Percentiles rank a stretch among this genome's conserved stretches.
Evolutionary conservation across 805 yeast species (phyloP).

Genomic region (Lipomyces sp.): DNA sequence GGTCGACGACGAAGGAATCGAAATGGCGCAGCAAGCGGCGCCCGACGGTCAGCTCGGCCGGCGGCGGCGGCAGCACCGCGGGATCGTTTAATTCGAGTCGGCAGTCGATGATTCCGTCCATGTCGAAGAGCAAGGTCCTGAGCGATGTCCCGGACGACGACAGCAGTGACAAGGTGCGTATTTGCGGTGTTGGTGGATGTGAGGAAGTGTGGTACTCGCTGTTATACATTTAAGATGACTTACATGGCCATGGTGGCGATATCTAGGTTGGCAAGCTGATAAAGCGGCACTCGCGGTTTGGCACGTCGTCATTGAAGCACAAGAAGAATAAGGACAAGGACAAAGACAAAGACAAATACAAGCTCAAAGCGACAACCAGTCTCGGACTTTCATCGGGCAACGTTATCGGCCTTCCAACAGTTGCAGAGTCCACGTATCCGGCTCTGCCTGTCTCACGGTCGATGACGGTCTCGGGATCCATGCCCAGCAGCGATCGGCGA

Average conservation of each 20-base stretch:
- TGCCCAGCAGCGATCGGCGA: too few species aligned
- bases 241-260: background rate
- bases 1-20: background rate
- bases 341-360: slow-evolving; percentile 6
- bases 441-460: background rate
- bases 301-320: background rate
- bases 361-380: background rate
- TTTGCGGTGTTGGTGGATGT: slow-evolving; percentile 1
- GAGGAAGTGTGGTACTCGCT: slow-evolving; percentile 16
- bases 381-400: too few species aligned
- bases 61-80: background rate
- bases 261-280: slow-evolving; percentile 24
- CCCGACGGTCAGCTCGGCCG: slow-evolving; percentile 3
- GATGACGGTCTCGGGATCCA: too few species aligned
- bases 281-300: slow-evolving; percentile 24
- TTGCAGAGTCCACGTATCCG: slow-evolving; percentile 1
- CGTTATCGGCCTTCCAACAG: background rate
- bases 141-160: background rate
- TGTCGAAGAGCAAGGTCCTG: slow-evolving; percentile 9
- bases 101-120: slow-evolving; percentile 28
- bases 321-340: slow-evolving; percentile 1
- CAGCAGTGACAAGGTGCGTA: background rate
- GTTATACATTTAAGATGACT: background rate
- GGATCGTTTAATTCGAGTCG: slow-evolving; percentile 1
- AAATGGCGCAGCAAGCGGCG: slow-evolving; percentile 12